phyloP scores from a whole-genome alignment of 2,329 filamentous ascomycete species.

The Pseudopithomyces maydicus region DNA sequence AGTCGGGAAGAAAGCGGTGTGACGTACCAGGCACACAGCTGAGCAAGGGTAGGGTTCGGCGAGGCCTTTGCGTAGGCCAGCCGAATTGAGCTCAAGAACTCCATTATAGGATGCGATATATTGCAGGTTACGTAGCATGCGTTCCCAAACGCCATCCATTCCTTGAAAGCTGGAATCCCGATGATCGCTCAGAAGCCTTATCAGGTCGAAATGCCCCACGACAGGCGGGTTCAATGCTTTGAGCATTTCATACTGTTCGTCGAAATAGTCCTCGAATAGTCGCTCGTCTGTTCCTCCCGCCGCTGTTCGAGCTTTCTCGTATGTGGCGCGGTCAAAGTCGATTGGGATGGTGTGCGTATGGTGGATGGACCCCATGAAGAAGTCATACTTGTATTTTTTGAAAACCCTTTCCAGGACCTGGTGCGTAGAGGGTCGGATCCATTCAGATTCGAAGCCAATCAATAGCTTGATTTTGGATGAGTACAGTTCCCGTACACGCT shows the following conservation, averaged over 20 bases:
- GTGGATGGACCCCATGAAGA: slow-evolving; percentile 92
- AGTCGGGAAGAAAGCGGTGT: slow-evolving; percentile 26
- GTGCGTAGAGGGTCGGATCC: slow-evolving; percentile 75
- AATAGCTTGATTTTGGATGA: slow-evolving; percentile 73
- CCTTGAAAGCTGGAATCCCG: slow-evolving; percentile 65
- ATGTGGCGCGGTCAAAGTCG: slow-evolving; percentile 77
- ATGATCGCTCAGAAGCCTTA: slow-evolving; percentile 76
- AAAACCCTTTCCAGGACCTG: slow-evolving; percentile 64
- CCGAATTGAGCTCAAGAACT: slow-evolving; percentile 87
- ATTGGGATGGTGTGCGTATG: slow-evolving; percentile 87
- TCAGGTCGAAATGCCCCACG: slow-evolving; percentile 93
- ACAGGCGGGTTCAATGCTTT: slow-evolving; percentile 71
- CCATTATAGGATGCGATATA: slow-evolving; percentile 75
- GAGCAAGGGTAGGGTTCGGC: slow-evolving; percentile 85
- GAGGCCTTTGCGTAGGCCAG: slow-evolving; percentile 86
- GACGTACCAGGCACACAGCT: slow-evolving; percentile 73
- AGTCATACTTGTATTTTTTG: slow-evolving; percentile 71
- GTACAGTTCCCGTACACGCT: slow-evolving; percentile 73
- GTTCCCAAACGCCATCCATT: slow-evolving; percentile 72
- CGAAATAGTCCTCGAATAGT: slow-evolving; percentile 86
- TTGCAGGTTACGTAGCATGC: slow-evolving; percentile 74
- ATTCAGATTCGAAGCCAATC: slow-evolving; percentile 92
- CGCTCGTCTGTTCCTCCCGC: slow-evolving; percentile 63
- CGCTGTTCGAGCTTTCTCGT: slow-evolving; percentile 63
- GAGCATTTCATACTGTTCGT: slow-evolving; percentile 84